Conservation (phyloP, 1,139 yeast species). For the Pichia sp. region DNA sequence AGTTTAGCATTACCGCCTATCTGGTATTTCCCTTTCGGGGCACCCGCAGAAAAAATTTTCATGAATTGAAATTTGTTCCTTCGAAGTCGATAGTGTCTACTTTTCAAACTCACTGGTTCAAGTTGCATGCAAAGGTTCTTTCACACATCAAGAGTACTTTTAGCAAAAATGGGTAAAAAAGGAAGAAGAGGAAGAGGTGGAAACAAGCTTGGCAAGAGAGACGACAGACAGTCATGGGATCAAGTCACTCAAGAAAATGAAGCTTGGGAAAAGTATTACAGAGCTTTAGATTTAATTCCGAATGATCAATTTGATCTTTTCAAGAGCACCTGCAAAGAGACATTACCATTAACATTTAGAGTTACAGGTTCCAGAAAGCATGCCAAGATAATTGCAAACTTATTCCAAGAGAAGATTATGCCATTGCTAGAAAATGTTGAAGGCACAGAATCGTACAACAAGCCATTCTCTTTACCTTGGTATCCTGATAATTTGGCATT, state of each 20-base stretch:
- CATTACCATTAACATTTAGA: constrained; percentile 89
- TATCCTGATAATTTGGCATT: constrained; percentile 87
- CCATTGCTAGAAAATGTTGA: constrained; percentile 41
- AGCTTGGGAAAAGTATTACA: constrained; percentile 88
- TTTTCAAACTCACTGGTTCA: not conserved
- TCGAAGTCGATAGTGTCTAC: too few relatives aligned
- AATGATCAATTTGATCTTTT: constrained; percentile 75
- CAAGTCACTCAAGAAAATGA: constrained; percentile 73
- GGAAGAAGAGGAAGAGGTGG: constrained; percentile 26
- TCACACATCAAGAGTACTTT: constrained; percentile 7
- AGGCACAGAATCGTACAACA: constrained; percentile 43
- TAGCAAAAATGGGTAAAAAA: constrained; percentile 29
- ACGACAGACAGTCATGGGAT: constrained; percentile 48
- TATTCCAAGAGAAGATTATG: constrained; percentile 60
- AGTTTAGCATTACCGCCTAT: not conserved
- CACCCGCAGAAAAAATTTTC: constrained; percentile 5
- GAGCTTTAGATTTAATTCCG: constrained; percentile 60
- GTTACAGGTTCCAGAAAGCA: constrained; percentile 84
- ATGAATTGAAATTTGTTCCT: not conserved
- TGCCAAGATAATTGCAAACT: constrained; percentile 57
- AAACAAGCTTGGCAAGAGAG: constrained; percentile 31
- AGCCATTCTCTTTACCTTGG: constrained; percentile 71
- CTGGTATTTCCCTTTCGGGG: constrained; percentile 6
- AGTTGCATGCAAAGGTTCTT: constrained; percentile 19
- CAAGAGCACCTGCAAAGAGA: constrained; percentile 71